Base-by-base conservation (phyloP, 108 stramenopile genomes). In the Pinguiococcus pyrenoidosus region DNA sequence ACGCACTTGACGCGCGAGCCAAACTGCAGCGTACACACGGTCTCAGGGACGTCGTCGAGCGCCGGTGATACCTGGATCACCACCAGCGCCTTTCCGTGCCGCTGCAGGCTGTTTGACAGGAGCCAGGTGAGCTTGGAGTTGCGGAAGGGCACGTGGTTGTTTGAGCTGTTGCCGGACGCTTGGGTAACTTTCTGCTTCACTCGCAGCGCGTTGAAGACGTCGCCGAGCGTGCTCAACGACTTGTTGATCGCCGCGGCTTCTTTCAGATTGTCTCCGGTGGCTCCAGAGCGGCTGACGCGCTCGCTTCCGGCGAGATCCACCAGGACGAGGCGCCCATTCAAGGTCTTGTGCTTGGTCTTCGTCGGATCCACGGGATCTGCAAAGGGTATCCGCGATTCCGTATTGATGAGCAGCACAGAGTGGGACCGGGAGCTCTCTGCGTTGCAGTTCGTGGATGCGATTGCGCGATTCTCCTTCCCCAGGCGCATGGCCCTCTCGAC, bases 231-330 rank as follows among this genome's bases (percentile, higher is more conserved):
- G 16, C 51, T 66, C 20, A 78, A 59, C 5, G 46, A 50, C 35
- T 66, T 65, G 52, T 78, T 78, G 37, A 78, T 78, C 41, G 50
- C 51, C 50, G 69, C 58, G 17, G 77, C 71, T 56, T 78, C 77
- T 29, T 64, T 69, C 12, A 68, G 30, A 2, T 70, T 29, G 26
- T 65, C 46, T 20, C 59, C 59, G 4, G 49, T 54, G 2, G 54
- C n/a, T n/a, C n/a, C n/a, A n/a, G n/a, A n/a, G n/a, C n/a, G 80
- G 14, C 56, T 59, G 17, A 87, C 70, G 12, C 85, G 59, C 71
- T 87, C 85, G 20, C 59, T 63, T 9, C 84, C 85, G 1, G 85
- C 85, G 22, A 87, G 59, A 54, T 87, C 85, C 10, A 84, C 81
- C 45, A 87, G 63, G 22, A 72, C 78, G 17, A 87, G 59, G 38